phyloP scores from a whole-genome alignment of 2,329 filamentous ascomycete genomes.

The Chaetomium olivaceum region DNA sequence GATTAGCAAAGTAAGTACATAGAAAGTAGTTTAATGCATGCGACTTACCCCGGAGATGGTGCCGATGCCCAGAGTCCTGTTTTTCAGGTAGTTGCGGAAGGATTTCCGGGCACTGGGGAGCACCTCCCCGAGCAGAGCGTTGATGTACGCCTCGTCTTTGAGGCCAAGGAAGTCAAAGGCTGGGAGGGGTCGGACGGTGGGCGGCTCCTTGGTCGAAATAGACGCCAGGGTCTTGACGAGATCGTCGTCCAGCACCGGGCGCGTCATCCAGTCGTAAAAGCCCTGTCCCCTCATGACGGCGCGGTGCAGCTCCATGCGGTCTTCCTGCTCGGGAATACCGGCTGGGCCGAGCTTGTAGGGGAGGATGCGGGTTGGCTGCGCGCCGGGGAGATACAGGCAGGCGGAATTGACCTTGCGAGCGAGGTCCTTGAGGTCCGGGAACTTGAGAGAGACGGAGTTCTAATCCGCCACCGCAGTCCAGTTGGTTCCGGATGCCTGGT shows the following conservation, averaged over 20 bases:
- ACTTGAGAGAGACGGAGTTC: background rate
- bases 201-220: background rate
- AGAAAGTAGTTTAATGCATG: background rate
- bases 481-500: background rate
- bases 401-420: background rate
- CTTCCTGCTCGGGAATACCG: background rate
- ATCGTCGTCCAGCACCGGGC: background rate
- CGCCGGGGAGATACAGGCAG: background rate
- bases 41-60: background rate
- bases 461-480: background rate
- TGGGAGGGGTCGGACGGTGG: background rate
- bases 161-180: background rate
- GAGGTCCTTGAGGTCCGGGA: background rate
- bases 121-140: background rate
- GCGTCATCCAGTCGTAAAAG: slow-evolving; percentile 1
- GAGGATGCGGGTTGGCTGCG: background rate
- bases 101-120: background rate
- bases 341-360: background rate
- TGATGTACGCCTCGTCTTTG: background rate
- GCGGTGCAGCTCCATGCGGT: background rate
- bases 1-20: background rate
- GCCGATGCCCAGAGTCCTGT: background rate
- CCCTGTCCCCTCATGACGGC: background rate
- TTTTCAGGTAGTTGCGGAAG: background rate
- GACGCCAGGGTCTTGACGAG: background rate